phyloP scores from a whole-genome alignment of 2,329 filamentous ascomycete species.

The Ophiostoma fasciatum region DNA sequence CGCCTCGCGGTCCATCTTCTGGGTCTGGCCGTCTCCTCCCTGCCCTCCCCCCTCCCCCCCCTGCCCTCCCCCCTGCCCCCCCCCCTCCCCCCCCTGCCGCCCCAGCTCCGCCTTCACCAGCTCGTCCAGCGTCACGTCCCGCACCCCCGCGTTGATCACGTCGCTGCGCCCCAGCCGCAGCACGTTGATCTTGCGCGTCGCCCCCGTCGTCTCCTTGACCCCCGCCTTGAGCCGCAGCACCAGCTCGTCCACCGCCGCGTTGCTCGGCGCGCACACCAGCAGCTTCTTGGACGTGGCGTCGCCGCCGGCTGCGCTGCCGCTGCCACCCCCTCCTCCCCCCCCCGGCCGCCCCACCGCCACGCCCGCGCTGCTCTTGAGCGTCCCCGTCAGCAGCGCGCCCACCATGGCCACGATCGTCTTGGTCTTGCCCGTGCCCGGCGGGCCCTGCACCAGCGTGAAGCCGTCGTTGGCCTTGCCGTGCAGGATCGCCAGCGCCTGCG shows the following conservation, averaged over 20 bases:
- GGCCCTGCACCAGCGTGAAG: slow-evolving; percentile 91
- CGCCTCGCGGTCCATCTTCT: slow-evolving; percentile 32
- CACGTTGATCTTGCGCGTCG: slow-evolving; percentile 64
- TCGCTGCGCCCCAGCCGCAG: slow-evolving; percentile 83
- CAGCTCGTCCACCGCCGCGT: slow-evolving; percentile 91
- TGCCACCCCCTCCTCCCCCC: slow-evolving; percentile 16
- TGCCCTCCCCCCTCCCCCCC: not conserved
- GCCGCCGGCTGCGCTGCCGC: slow-evolving; percentile 18
- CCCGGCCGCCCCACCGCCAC: slow-evolving; percentile 29
- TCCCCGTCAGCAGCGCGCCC: slow-evolving; percentile 61
- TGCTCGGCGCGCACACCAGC: slow-evolving; percentile 93
- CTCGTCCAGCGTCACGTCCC: slow-evolving; percentile 86
- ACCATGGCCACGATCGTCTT: slow-evolving; percentile 97
- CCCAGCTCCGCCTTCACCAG: slow-evolving; percentile 57
- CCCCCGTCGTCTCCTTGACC: slow-evolving; percentile 61
- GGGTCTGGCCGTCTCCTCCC: not conserved
- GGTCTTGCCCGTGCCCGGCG: slow-evolving; percentile 93
- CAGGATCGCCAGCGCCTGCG: slow-evolving; percentile 81
- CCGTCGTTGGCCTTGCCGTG: slow-evolving; percentile 92
- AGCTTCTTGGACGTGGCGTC: slow-evolving; percentile 56
- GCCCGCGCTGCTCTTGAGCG: slow-evolving; percentile 24
- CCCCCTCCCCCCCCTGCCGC: slow-evolving; percentile 17
- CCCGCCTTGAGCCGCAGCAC: slow-evolving; percentile 85
- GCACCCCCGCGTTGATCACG: slow-evolving; percentile 77
- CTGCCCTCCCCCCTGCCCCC: slow-evolving; percentile 24